Conservation (phyloP, 306 rosid species). For the Rosa persica region DNA sequence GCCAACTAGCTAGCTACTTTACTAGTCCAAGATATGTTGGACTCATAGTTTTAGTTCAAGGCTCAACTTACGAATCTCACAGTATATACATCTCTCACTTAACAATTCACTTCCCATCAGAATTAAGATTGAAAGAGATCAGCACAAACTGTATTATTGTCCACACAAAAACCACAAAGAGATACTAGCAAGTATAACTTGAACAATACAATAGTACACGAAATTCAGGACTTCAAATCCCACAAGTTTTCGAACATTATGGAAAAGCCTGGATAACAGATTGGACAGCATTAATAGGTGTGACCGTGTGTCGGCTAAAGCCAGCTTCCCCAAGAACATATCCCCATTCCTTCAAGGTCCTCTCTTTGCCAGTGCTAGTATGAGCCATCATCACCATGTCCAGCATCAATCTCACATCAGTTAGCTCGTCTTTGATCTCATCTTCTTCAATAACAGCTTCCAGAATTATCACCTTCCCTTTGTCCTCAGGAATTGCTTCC, state of each 20-base stretch:
- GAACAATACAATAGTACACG: not conserved
- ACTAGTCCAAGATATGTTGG: too few species aligned
- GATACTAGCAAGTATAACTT: not conserved
- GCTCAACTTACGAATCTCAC: too few species aligned
- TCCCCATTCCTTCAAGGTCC: conserved; percentile 18
- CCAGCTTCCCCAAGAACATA: conserved; percentile 9
- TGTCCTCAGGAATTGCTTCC: conserved; percentile 45
- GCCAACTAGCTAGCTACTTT: too few species aligned
- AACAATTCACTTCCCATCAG: too few species aligned
- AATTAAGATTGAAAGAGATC: too few species aligned
- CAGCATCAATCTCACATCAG: not conserved
- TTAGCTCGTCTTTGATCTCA: not conserved
- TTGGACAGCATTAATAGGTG: not conserved
- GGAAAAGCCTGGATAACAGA: conserved; percentile 13
- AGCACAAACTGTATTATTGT: not conserved
- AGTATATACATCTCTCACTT: too few species aligned
- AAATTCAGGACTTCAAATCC: not conserved
- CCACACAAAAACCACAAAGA: conserved; percentile 21
- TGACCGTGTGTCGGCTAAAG: conserved; percentile 13
- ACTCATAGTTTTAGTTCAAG: too few species aligned
- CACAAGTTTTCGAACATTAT: not conserved
- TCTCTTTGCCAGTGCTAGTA: conserved; percentile 13
- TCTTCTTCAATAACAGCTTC: conserved; percentile 43
- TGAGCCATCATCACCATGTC: conserved; percentile 20
- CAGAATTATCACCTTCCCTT: conserved; percentile 56